Percentiles rank a stretch among this genome's conserved stretches.
Conservation (phyloP, 495 filamentous ascomycete genomes). For the Cercophora sp. region DNA sequence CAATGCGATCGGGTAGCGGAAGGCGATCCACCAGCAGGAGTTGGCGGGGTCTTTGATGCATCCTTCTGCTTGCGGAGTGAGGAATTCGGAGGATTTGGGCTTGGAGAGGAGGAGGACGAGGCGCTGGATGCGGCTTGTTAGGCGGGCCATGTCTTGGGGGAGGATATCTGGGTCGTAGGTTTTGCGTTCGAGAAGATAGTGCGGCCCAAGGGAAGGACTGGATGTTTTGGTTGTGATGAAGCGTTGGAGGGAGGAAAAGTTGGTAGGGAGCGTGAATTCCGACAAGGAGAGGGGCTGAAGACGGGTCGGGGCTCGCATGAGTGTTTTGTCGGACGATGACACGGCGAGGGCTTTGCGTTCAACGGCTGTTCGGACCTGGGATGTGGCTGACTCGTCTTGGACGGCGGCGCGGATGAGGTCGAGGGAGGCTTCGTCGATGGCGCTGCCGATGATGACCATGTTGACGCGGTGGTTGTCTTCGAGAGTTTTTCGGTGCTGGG, state of each 20-base stretch:
- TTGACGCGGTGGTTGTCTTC: slow-evolving; percentile 12
- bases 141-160: background rate
- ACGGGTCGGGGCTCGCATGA: background rate
- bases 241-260: background rate
- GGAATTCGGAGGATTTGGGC: slow-evolving; percentile 5
- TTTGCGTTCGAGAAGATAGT: slow-evolving; percentile 13
- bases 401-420: slow-evolving; percentile 12
- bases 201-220: background rate
- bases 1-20: slow-evolving; percentile 2
- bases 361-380: slow-evolving; percentile 1
- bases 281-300: background rate
- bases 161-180: slow-evolving; percentile 7
- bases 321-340: background rate
- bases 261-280: background rate
- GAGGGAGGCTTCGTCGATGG: slow-evolving; percentile 7
- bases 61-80: slow-evolving; percentile 5
- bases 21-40: slow-evolving; percentile 11
- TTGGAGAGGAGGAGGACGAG: slow-evolving; percentile 11
- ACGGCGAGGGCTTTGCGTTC: slow-evolving; percentile 8
- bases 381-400: slow-evolving; percentile 1
- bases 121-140: slow-evolving; percentile 8
- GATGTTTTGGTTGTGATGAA: slow-evolving; percentile 5
- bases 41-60: slow-evolving; percentile 3
- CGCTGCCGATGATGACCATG: slow-evolving; percentile 14
- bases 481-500: background rate